Base-by-base conservation (phyloP, 2,329 filamentous ascomycete genomes). In the Talaromyces sp. region DNA sequence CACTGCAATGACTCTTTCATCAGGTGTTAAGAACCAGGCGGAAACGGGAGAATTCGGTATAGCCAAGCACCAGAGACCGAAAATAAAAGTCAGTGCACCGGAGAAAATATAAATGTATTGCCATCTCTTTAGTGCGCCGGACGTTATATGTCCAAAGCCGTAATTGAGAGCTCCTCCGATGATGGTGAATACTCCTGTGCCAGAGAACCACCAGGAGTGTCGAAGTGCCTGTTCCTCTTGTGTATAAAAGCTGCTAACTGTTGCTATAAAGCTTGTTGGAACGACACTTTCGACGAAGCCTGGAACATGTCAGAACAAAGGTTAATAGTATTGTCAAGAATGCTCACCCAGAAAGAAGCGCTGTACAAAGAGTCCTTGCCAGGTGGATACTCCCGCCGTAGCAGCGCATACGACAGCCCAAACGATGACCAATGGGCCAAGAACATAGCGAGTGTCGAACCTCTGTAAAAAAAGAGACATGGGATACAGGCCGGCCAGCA, bases 401-500 rank as follows among this genome's bases (percentile, higher is more conserved):
- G 85, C 77, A 77, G 88, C 86, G 71, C 88, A 90, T 3, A 88
- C 79, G 7, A 81, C 72, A 0, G 86, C 80, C 89, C 89, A 91
- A 7, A 88, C 57, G 55, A 89, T 74, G 17, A 74, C 72, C 1
- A 71, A 64, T 2, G 72, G 72, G 3, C 88, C 87, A 2, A 92
- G 80, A 1, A 88, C 83, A 53, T 81, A 80, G n/a, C 85, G 83
- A 1, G 85, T 79, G 61, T 85, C 79, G 75, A 90, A 89, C 21
- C 84, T 83, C 71, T 92, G 89, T 1, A 90, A 77, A 0, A 83
- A 77, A 62, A 88, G 90, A 0, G 87, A 87, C 83, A 91, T 85
- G 1, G 88, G 89, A 63, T 90, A 91, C 3, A 89, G 76, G 0
- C 89, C 89, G 0, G 83, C 85, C 2, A 92, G 80, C 87, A 90